Conservation (phyloP, 2,329 filamentous ascomycete genomes). For the Phoma sp. region DNA sequence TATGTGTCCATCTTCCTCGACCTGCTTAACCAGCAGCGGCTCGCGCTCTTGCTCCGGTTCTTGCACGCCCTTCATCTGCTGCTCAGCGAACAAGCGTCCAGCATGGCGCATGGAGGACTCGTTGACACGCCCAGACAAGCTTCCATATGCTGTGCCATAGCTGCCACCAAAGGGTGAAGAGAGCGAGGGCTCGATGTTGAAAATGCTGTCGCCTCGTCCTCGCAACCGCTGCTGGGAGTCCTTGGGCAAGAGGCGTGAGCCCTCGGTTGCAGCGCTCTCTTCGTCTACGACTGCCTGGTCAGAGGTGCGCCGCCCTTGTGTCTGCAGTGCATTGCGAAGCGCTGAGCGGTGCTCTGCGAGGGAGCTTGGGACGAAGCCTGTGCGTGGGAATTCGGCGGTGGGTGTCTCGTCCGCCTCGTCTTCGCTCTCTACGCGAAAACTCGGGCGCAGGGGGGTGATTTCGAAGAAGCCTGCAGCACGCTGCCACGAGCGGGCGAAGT, state of each 20-base stretch:
- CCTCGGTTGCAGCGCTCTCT: constrained; percentile 41
- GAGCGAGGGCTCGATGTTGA: constrained; percentile 61
- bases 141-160: constrained; percentile 69
- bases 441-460: constrained; percentile 78
- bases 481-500: constrained; percentile 91
- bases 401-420: constrained; percentile 30
- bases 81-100: constrained; percentile 57
- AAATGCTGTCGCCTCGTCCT: constrained; percentile 52
- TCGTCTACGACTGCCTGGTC: constrained; percentile 48
- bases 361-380: constrained; percentile 40
- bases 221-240: constrained; percentile 37
- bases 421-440: constrained; percentile 65
- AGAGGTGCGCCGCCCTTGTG: constrained; percentile 44
- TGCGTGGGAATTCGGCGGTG: constrained; percentile 44
- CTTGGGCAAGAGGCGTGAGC: constrained; percentile 37
- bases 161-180: constrained; percentile 74
- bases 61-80: constrained; percentile 51
- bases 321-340: constrained; percentile 50
- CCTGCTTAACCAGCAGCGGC: constrained; percentile 84
- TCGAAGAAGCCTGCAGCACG: constrained; percentile 88
- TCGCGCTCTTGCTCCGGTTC: constrained; percentile 60
- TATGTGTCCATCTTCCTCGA: constrained; percentile 83
- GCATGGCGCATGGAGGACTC: constrained; percentile 64
- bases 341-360: constrained; percentile 51
- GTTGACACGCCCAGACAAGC: constrained; percentile 62